These are phyloP conservation scores for Physcia stellaris DNA, from an alignment of 495 filamentous ascomycete species.

Conservation along the genomic window DNA sequence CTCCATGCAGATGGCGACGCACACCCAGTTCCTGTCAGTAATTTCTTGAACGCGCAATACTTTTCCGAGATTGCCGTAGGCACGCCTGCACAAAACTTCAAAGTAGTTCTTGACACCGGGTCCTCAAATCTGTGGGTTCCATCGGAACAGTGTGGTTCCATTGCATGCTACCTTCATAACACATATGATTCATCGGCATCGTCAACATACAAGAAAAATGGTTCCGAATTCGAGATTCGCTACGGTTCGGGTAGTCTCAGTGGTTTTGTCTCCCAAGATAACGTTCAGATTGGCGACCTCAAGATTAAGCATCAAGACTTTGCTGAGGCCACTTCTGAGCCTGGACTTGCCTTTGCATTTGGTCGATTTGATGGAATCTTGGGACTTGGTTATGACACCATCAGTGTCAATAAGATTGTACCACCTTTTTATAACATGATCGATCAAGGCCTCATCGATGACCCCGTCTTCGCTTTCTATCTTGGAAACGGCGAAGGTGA, in stretches of 20 bases:
- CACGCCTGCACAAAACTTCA: conserved; percentile 86
- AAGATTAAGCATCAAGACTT: conserved; percentile 80
- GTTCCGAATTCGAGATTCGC: conserved; percentile 78
- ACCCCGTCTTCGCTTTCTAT: conserved; percentile 94
- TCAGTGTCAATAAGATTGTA: conserved; percentile 88
- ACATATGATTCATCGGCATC: conserved; percentile 92
- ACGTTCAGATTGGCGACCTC: conserved; percentile 75
- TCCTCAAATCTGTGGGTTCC: conserved; percentile 99
- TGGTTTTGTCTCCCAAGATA: conserved; percentile 86
- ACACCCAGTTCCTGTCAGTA: conserved; percentile 81
- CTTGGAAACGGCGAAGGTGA: conserved; percentile 63
- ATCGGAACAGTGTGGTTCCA: conserved; percentile 77
- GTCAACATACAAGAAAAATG: conserved; percentile 88
- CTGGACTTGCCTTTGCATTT: conserved; percentile 94
- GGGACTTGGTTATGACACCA: conserved; percentile 85
- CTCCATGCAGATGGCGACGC: conserved; percentile 45
- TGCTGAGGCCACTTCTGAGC: conserved; percentile 88
- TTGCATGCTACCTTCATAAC: conserved; percentile 93
- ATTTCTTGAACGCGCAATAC: conserved; percentile 99
- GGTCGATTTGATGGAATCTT: conserved; percentile 97
- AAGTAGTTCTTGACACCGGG: conserved; percentile 96
- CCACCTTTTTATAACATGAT: conserved; percentile 96
- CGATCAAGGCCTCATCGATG: conserved; percentile 75
- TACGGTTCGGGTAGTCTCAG: conserved; percentile 94
- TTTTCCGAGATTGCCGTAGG: conserved; percentile 94